Base-by-base conservation (phyloP, 371 early-diverging fungal genomes). In the Basidiobolus meristosporus region DNA sequence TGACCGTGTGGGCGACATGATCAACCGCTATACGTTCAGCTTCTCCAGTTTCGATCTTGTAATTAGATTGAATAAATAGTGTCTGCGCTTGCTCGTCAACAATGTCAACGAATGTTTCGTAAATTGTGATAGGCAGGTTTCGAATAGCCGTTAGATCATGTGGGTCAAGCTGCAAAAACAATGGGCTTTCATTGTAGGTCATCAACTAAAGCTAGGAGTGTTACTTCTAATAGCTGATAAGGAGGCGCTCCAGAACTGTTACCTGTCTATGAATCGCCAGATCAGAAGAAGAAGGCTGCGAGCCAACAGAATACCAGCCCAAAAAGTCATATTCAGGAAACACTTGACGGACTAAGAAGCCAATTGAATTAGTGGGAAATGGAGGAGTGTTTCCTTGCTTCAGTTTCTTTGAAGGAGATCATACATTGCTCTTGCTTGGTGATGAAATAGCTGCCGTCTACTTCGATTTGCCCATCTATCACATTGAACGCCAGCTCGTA, bases 21-120 rank as follows among this genome's bases (percentile, higher is more conserved):
- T 85, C 84, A 12, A 88, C 76, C 3, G 86, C 84, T 46, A 85
- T 76, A 32, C 84, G 65, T 48, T 88, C 89, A 2, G 82, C 82
- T 46, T 84, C 86, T 2, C 74, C 71, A 3, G 84, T 82, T 45
- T 82, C 83, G 17, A 88, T 69, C 46, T 71, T 71, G 54, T 80
- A 88, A 16, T 63, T 44, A 7, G 70, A 54, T 44, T 71, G 65
- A 31, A 74, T 65, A 49, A 86, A 86, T 33, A 69, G 52, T 34
- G 71, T 59, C 22, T 70, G 67, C 0, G 70, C 61, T 38, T 60
- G 53, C 14, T 59, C 65, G 30, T 68, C 60, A 7, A 69, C 63
- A 15, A 75, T 63, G 43, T 83, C 83, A n/a, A 79, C 65, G 1
- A 73, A 58, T 0, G 83, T 69, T 54, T 88, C 89, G 51, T 82